phyloP scores from a whole-genome alignment of 805 yeast species.

The Cyberlindnera nakhonratchasimensis region DNA sequence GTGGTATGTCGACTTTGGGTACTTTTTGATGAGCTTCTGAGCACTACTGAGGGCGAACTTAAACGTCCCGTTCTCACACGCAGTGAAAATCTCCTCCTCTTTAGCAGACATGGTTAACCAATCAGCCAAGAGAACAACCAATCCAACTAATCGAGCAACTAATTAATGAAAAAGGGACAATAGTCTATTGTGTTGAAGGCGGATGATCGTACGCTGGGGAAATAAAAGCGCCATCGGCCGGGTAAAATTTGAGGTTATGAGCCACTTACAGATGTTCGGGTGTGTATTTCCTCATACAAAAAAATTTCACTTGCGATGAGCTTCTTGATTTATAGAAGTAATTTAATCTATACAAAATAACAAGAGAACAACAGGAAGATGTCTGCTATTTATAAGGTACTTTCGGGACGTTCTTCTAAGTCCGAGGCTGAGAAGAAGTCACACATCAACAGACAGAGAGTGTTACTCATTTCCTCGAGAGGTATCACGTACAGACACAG shows the following conservation, averaged over 20 bases:
- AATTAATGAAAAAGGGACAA: too few species aligned
- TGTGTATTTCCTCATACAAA: conserved; percentile 3
- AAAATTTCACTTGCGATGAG: conserved; percentile 15
- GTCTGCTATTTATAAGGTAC: conserved; percentile 73
- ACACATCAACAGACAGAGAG: conserved; percentile 82
- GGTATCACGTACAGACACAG: conserved; percentile 96
- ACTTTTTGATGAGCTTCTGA: conserved; percentile 45
- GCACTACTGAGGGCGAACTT: conserved; percentile 49
- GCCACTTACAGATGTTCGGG: conserved; percentile 6
- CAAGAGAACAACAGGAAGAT: too few species aligned
- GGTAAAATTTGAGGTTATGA: conserved; percentile 1
- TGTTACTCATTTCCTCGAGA: conserved; percentile 84
- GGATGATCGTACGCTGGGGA: too few species aligned
- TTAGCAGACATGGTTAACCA: conserved; percentile 30
- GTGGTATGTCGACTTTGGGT: conserved; percentile 56
- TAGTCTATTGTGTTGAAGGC: too few species aligned
- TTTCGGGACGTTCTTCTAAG: conserved; percentile 44
- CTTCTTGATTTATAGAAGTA: background rate
- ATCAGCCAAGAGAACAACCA: too few species aligned
- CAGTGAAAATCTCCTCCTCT: conserved; percentile 36
- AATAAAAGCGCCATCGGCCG: background rate
- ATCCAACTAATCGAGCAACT: too few species aligned
- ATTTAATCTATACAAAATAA: too few species aligned
- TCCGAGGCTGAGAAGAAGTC: conserved; percentile 40
- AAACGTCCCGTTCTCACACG: conserved; percentile 52